Evolutionary conservation across 2,329 filamentous ascomycete genomes (phyloP).

Genomic region (Penicillium sp.): DNA sequence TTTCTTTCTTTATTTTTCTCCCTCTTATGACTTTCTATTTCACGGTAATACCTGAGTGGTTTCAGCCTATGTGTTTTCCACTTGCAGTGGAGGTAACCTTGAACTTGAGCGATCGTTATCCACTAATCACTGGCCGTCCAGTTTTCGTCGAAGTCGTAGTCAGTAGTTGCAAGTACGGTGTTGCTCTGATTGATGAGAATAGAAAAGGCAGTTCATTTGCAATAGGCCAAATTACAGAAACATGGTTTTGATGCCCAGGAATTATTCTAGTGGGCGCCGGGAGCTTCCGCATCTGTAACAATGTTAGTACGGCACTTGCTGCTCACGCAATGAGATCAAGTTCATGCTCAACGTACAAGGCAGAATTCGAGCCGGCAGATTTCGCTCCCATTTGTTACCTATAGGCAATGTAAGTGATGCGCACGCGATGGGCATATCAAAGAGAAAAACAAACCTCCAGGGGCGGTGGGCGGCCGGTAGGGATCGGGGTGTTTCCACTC

Average conservation of each 20-base stretch:
- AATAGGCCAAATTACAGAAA: neutral
- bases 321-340: no score
- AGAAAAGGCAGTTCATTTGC: neutral
- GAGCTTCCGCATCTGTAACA: slow-evolving; percentile 24
- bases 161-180: neutral
- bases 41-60: no score
- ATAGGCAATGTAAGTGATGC: slow-evolving; percentile 17
- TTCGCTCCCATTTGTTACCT: slow-evolving; percentile 97
- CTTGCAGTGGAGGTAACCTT: no score
- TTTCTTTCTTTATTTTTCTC: neutral
- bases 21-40: neutral
- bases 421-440: neutral
- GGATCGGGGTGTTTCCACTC: slow-evolving; percentile 98
- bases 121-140: no score
- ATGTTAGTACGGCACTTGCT: slow-evolving; percentile 3
- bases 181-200: neutral
- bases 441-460: slow-evolving; percentile 73
- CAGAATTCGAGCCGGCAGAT: slow-evolving; percentile 74
- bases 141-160: no score
- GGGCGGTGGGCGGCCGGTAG: slow-evolving; percentile 82
- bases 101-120: no score
- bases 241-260: neutral
- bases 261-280: slow-evolving; percentile 21
- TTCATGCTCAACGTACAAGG: slow-evolving; percentile 64
- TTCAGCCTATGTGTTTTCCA: no score